Evolutionary conservation across 441 rosid species (phyloP), one percentile per base, ranked within the genome.

Genomic region (Gossypium schwendimanii): DNA sequence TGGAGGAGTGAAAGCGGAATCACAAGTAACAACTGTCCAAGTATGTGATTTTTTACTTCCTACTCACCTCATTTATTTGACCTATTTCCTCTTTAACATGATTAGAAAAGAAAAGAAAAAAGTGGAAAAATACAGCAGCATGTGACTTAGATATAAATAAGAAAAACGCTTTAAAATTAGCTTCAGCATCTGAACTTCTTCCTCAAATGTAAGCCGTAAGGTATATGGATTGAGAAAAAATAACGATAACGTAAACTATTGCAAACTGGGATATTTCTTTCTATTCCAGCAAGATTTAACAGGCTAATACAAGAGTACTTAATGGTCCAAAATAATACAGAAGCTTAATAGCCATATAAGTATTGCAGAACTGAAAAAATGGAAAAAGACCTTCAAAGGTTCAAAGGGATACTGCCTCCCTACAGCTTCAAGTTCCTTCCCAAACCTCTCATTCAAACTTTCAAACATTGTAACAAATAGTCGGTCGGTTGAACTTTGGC

Each of bases 131-230:
- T 23, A 26, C 14, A 11, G 31, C 24, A 58, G 5, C 17, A 68
- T 6, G 15, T 0, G 64, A 58, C 55, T 44, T 58, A 2, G 26
- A 47, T 31, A n/a, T 23, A 45, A 14, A 58, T 14, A 23, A 8
- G 15, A 26, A 71, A n/a, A 50, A 45, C 49, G 21, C 47, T 60
- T 47, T 12, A 17, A 61, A 28, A 55, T 75, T 82, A 91, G 97
- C 94, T 88, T 88, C 50, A 94, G 88, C 97, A 94, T 92, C 78
- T 89, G 87, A 79, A 94, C 53, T 52, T 94, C 94, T 87, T 92
- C 97, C 74, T 85, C 91, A 81, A 89, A 92, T 20, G 83, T 82
- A 70, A 94, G 77, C 10, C 87, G 77, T 71, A 89, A 69, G 47
- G 97, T 91, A 86, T 82, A 31, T 58, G 80, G 78, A 73, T 87